phyloP scores from a whole-genome alignment of 2,329 filamentous ascomycete species.

The Pseudogymnoascus sp. region DNA sequence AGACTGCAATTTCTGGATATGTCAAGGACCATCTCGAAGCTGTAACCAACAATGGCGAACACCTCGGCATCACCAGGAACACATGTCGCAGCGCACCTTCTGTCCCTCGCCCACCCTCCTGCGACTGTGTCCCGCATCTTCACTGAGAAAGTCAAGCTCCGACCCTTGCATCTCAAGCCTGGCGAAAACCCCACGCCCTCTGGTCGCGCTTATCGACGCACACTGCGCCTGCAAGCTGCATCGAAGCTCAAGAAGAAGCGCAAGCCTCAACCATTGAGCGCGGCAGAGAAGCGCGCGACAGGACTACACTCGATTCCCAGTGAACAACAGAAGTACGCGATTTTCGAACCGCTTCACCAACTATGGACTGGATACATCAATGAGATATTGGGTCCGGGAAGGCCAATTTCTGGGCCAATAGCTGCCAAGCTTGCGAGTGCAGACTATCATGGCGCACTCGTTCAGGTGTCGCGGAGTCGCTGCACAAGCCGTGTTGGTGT shows the following conservation, averaged over 20 bases:
- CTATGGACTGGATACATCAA: slow-evolving; percentile 82
- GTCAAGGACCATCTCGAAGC: neutral
- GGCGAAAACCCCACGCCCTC: slow-evolving; percentile 44
- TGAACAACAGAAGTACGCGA: slow-evolving; percentile 58
- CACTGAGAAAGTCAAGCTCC: slow-evolving; percentile 73
- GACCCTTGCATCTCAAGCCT: slow-evolving; percentile 69
- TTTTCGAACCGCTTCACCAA: slow-evolving; percentile 68
- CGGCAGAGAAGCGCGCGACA: slow-evolving; percentile 65
- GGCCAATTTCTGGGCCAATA: slow-evolving; percentile 31
- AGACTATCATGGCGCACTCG: slow-evolving; percentile 79
- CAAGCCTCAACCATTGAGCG: slow-evolving; percentile 64
- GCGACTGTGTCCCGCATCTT: slow-evolving; percentile 64
- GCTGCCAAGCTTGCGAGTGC: slow-evolving; percentile 74
- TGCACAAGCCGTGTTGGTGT: slow-evolving; percentile 78
- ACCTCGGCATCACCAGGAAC: slow-evolving; percentile 23
- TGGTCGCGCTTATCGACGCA: slow-evolving; percentile 44
- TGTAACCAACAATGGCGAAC: slow-evolving; percentile 4
- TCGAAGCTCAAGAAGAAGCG: slow-evolving; percentile 34
- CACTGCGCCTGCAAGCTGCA: slow-evolving; percentile 29
- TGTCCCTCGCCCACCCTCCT: slow-evolving; percentile 71
- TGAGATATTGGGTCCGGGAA: slow-evolving; percentile 59
- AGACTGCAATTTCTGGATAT: neutral
- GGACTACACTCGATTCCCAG: slow-evolving; percentile 68
- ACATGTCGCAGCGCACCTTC: slow-evolving; percentile 49
- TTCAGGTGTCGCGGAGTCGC: slow-evolving; percentile 74